Evolutionary conservation across 2,329 filamentous ascomycete species (phyloP), one percentile per base, ranked within the genome.

Genomic region (Aspergillus transmontanensis): DNA sequence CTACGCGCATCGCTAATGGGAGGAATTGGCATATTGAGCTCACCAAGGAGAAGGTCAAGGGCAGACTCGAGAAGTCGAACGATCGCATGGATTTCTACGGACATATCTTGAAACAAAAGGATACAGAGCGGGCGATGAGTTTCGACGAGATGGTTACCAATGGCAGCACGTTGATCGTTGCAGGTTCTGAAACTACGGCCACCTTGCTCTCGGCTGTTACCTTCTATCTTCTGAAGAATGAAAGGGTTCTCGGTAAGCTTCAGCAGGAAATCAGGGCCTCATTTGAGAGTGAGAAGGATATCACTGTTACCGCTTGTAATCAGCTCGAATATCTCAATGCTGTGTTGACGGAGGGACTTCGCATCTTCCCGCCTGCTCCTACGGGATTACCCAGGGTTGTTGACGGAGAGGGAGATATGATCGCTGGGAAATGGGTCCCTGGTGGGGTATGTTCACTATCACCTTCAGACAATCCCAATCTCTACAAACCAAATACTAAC

Each of bases 121-220:
- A 36, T 14, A 36, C 34, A 0, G 63, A 65, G 19, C 60, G 66
- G 2, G 64, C 45, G 1, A 28, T 76, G 60, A 70, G 43, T 6
- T 45, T 63, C 1, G 63, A 60, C 0, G 78, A 81, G 54, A 76
- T 82, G 32, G 73, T 73, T 28, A 63, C 67, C 0, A 81, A 78
- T 28, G 69, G 75, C 0, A 65, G 67, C 3, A 50, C 76, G 2
- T 34, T 82, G 28, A 71, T 82, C 12, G 48, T 76, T 5, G 82
- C 80, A 0, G 82, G 82, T 0, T 78, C 74, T 23, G 68, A 71
- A 34, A 84, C 82, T 0, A 84, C 81, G 0, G 82, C 82, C 0
- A 82, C 81, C 0, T 66, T 78, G 0, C 70, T 84, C 0, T 72
- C 76, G 0, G 82, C 81, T 0, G 67, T 75, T 0, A 81, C 80